Percentiles rank a stretch among this genome's conserved stretches.
These are phyloP conservation scores for Pittosporum tobira DNA, from an alignment of 129 eudicot genomes.

Conservation along the genomic window DNA sequence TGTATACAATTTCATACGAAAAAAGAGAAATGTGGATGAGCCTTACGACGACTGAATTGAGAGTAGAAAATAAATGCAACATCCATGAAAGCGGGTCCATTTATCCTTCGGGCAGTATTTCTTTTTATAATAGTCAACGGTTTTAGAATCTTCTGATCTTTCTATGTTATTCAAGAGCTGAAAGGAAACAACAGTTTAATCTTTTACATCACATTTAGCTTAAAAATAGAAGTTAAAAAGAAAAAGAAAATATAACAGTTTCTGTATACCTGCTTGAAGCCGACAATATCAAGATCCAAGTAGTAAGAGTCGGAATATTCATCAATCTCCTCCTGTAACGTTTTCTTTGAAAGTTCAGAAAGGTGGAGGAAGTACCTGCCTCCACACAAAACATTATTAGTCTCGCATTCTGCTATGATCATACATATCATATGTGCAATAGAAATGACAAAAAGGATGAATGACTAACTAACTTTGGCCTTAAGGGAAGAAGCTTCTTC, in stretches of 20 bases:
- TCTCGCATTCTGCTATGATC: conserved; percentile 3
- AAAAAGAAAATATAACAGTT: background rate
- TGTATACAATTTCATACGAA: background rate
- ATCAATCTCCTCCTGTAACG: conserved; percentile 78
- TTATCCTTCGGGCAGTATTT: conserved; percentile 74
- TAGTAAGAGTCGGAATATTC: conserved; percentile 73
- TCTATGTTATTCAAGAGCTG: conserved; percentile 52
- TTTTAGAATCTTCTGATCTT: conserved; percentile 45
- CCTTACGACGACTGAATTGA: conserved; percentile 41
- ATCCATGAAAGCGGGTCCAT: conserved; percentile 75
- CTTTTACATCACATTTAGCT: too few species aligned
- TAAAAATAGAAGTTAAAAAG: background rate
- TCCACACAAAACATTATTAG: conserved; percentile 4
- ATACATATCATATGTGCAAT: background rate
- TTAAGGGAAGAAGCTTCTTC: conserved; percentile 71
- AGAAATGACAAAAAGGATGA: background rate
- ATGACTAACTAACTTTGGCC: conserved; percentile 52
- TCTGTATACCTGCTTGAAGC: conserved; percentile 54
- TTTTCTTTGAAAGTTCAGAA: conserved; percentile 57
- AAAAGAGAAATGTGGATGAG: background rate
- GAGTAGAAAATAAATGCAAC: conserved; percentile 61
- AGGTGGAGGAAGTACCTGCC: conserved; percentile 75
- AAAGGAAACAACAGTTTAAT: conserved; percentile 17
- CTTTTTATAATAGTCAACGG: conserved; percentile 56
- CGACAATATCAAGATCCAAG: conserved; percentile 54